Evolutionary conservation across 2,329 filamentous ascomycete species (phyloP), one percentile per base, ranked within the genome.

Genomic region (Calonectria montana): DNA sequence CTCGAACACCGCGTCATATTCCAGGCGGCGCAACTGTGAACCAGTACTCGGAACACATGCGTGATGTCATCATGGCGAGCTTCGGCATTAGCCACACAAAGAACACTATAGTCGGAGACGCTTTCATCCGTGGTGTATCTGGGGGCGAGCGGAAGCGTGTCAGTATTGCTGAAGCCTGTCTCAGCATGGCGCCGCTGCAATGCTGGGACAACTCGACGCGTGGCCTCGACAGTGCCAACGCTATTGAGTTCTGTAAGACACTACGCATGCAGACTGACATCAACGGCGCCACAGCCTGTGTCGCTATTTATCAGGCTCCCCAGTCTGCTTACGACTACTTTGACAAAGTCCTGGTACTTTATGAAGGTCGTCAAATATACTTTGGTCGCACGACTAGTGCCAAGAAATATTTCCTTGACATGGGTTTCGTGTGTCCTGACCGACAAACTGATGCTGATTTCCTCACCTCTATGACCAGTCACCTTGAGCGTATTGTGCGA

Each of bases 71-170:
- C 67, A 84, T 95, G 80, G 92, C 91, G 77, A 94, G 95, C 83
- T 95, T 96, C 73, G 93, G 93, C 2, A 95, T 96, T 69, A 88
- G 86, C 7, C 93, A 95, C 77, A 95, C 93, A 0, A 90, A 90
- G 75, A 88, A 94, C 75, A 96, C 94, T 0, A 86, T 90, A 0
- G 93, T 96, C 2, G 94, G 94, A 16, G 91, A 95, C 75, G 91
- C 92, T 73, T 87, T 84, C 74, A 88, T 93, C 8, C 89, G 93
- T 43, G 94, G 94, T 79, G 92, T 96, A 0, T 93, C 91, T 55
- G 94, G 94, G 74, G 94, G 94, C 62, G 94, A 96, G 83, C 86
- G 94, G 15, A 95, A 95, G 81, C 91, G 94, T 76, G 93, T 94
- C 10, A 92, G 91, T 37, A 94, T 96, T 74, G 93, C 93, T 0